Percentiles rank a stretch among this genome's conserved stretches.
These are phyloP conservation scores for Microbotryum scabiosae DNA, from an alignment of 1,284 basidiomycete species.

Conservation along the genomic window DNA sequence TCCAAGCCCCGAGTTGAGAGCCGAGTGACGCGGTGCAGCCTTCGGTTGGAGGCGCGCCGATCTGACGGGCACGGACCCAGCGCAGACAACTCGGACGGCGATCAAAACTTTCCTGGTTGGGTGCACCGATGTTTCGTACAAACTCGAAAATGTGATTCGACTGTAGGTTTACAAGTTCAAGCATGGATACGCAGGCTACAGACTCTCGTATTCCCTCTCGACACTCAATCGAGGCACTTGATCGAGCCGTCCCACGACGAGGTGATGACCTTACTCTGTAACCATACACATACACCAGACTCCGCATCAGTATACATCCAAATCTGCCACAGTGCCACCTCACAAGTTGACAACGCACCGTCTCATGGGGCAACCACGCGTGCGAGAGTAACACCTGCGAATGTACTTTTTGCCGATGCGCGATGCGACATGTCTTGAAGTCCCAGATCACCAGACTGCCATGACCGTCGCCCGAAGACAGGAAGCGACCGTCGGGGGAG, in stretches of 20 bases:
- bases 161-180: too few species aligned
- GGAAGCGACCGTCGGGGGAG: constrained; percentile 94
- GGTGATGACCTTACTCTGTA: constrained; percentile 28
- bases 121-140: too few species aligned
- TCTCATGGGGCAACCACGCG: constrained; percentile 96
- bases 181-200: too few species aligned
- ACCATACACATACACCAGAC: too few species aligned
- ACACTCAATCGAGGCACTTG: neutral
- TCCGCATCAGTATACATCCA: neutral
- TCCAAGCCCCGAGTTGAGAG: too few species aligned
- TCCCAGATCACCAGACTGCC: constrained; percentile 99
- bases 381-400: constrained; percentile 93
- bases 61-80: too few species aligned
- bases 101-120: too few species aligned
- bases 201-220: too few species aligned
- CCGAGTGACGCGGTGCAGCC: too few species aligned
- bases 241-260: constrained; percentile 14
- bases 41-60: too few species aligned
- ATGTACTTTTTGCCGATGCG: constrained; percentile 80
- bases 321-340: neutral
- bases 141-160: too few species aligned
- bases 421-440: constrained; percentile 91
- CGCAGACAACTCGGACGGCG: too few species aligned
- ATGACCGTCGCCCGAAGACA: constrained; percentile 88
- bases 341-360: constrained; percentile 51